Percentiles rank a stretch among this genome's conserved stretches.
Evolutionary conservation across 805 yeast species (phyloP).

Genomic region (Candida alai): DNA sequence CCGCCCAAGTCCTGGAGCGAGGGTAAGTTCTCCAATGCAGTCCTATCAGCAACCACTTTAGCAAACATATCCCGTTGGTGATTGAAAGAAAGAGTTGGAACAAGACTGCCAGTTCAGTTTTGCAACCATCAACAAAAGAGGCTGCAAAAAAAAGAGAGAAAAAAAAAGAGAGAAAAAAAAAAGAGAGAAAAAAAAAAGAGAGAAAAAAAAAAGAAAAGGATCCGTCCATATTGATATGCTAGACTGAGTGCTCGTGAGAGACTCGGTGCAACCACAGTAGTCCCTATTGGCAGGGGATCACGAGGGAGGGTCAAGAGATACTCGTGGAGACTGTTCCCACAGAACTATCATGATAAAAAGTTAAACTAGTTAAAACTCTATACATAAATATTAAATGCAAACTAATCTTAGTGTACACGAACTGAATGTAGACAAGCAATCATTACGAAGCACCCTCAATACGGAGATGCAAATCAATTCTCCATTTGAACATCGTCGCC

Average conservation of each 20-base stretch:
- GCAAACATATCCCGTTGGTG: constrained; percentile 1
- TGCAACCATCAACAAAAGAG: constrained; percentile 4
- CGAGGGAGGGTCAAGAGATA: too few species aligned
- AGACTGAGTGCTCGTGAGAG: too few species aligned
- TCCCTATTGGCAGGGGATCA: too few species aligned
- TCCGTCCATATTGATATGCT: too few species aligned
- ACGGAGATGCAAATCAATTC: too few species aligned
- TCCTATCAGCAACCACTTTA: constrained; percentile 1
- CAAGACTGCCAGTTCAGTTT: constrained; percentile 1
- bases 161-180: neutral
- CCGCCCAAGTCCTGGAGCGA: constrained; percentile 8
- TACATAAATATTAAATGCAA: neutral
- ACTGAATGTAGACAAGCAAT: constrained; percentile 1
- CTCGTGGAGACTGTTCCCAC: too few species aligned
- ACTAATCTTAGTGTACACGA: constrained; percentile 2
- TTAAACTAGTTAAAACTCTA: too few species aligned
- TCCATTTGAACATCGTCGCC: constrained; percentile 13
- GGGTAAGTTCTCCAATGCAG: constrained; percentile 1
- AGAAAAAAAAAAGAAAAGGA: neutral
- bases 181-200: constrained; percentile 1
- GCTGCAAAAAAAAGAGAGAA: neutral
- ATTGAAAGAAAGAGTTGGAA: neutral
- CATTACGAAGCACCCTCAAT: too few species aligned
- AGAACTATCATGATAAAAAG: too few species aligned
- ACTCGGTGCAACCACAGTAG: too few species aligned